Conservation (phyloP, 208 protist species). For the Acanthamoeba castellanii region DNA sequence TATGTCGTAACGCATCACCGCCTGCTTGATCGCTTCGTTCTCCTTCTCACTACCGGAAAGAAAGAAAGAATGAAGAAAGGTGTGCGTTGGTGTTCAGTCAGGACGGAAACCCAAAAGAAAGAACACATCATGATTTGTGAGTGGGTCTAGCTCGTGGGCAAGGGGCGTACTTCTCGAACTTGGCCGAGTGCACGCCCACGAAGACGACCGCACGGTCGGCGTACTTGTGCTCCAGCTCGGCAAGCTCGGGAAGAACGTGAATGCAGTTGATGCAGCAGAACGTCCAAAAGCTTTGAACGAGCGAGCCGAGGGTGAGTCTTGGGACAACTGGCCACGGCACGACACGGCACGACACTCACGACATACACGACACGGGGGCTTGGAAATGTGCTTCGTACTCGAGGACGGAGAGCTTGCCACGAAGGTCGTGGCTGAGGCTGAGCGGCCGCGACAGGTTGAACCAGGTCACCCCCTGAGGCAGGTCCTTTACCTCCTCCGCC, state of each 20-base stretch:
- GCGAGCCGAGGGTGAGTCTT: not conserved
- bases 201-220: slow-evolving; percentile 16
- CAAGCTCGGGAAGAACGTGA: slow-evolving; percentile 32
- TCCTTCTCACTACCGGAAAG: slow-evolving; percentile 13
- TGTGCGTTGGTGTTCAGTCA: too few relatives aligned
- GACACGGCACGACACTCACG: not conserved
- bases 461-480: slow-evolving; percentile 36
- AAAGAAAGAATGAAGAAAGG: too few relatives aligned
- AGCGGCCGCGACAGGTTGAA: slow-evolving; percentile 48
- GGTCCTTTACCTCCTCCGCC: not conserved
- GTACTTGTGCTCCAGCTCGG: slow-evolving; percentile 50
- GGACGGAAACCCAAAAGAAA: too few relatives aligned
- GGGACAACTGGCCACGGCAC: too few relatives aligned
- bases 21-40: slow-evolving; percentile 4
- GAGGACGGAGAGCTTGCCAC: slow-evolving; percentile 38
- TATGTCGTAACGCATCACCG: slow-evolving; percentile 46
- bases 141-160: not conserved
- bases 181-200: slow-evolving; percentile 38
- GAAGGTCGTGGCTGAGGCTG: not conserved
- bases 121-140: not conserved
- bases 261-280: slow-evolving; percentile 69
- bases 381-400: not conserved
- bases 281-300: not conserved
- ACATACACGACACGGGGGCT: not conserved
- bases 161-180: slow-evolving; percentile 34